These are phyloP conservation scores for Sideroxylon spinosum DNA, from an alignment of 179 eudicot species.

Conservation along the genomic window DNA sequence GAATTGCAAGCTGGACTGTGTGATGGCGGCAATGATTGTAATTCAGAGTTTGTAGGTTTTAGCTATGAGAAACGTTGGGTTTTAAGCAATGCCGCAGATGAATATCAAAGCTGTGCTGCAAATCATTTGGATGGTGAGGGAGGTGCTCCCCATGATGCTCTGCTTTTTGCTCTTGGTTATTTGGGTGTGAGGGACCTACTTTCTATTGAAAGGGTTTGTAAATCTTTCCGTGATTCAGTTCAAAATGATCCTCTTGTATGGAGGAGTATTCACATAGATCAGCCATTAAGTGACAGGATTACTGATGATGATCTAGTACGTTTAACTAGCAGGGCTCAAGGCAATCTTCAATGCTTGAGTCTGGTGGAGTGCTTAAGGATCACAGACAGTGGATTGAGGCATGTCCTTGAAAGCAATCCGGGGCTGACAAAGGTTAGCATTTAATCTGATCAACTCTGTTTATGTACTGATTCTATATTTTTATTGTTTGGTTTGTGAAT, in stretches of 20 bases:
- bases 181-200: conserved; percentile 48
- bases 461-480: background rate
- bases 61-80: conserved; percentile 9
- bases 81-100: conserved; percentile 10
- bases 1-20: no score
- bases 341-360: conserved; percentile 44
- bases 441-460: conserved; percentile 8
- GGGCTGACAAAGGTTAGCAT: conserved; percentile 46
- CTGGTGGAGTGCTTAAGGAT: conserved; percentile 40
- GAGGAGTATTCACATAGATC: conserved; percentile 34
- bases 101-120: conserved; percentile 3
- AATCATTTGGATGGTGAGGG: conserved; percentile 19
- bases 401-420: conserved; percentile 43
- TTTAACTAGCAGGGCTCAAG: conserved; percentile 47
- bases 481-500: conserved; percentile 13
- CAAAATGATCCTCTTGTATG: conserved; percentile 47
- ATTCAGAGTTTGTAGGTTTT: conserved; percentile 26
- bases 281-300: conserved; percentile 33
- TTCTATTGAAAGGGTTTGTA: conserved; percentile 53
- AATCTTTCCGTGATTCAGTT: conserved; percentile 38
- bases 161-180: conserved; percentile 41
- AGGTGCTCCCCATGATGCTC: conserved; percentile 40
- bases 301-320: conserved; percentile 39
- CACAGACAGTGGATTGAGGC: conserved; percentile 37
- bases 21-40: conserved; percentile 19